These are phyloP conservation scores for Brassica cretica DNA, from an alignment of 345 rosid species.

Conservation along the genomic window DNA sequence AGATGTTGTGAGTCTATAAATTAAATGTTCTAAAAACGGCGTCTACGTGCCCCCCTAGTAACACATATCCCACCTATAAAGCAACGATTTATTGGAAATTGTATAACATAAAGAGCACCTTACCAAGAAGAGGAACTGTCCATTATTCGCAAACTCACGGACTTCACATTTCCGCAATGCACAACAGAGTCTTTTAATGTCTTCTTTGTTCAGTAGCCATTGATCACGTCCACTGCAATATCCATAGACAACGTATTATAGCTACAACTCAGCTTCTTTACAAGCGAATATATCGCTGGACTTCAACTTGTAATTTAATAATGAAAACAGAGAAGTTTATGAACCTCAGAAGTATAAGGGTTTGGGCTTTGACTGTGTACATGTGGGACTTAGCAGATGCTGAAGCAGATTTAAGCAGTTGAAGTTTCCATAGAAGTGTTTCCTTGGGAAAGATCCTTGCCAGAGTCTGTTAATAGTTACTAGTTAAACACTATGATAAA, in stretches of 20 bases:
- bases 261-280: background rate
- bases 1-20: background rate
- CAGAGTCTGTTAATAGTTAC: constrained; percentile 52
- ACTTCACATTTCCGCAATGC: constrained; percentile 52
- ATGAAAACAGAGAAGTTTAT: constrained; percentile 7
- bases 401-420: constrained; percentile 61
- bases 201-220: constrained; percentile 62
- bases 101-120: background rate
- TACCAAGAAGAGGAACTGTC: constrained; percentile 80
- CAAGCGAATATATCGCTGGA: too few relatives aligned
- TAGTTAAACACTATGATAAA: background rate
- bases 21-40: too few relatives aligned
- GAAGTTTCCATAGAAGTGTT: constrained; percentile 77
- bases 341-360: constrained; percentile 64
- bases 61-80: too few relatives aligned
- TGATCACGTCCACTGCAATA: constrained; percentile 67
- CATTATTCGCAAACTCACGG: constrained; percentile 50
- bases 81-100: too few relatives aligned
- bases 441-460: constrained; percentile 57
- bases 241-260: background rate
- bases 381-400: constrained; percentile 56
- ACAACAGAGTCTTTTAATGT: constrained; percentile 50
- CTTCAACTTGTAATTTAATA: constrained; percentile 5
- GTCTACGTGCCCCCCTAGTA: too few relatives aligned
- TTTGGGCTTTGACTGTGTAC: constrained; percentile 56